Percentiles rank a stretch among this genome's conserved stretches.
Conservation (phyloP, 148 eudicot genomes). For the Vaccinium corymbosum region DNA sequence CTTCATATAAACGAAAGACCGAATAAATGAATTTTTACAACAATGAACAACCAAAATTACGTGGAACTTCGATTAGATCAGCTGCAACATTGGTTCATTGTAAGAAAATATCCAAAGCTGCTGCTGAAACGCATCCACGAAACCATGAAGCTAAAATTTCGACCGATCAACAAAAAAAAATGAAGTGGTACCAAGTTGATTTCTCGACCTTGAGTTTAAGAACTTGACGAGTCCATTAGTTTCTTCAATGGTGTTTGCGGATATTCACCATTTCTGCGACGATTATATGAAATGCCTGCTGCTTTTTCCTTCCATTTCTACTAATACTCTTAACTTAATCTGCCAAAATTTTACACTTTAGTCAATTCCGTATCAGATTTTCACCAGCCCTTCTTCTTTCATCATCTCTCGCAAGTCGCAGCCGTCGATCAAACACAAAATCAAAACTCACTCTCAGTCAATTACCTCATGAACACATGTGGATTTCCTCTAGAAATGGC, state of each 20-base stretch:
- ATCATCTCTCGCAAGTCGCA: neutral
- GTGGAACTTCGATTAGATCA: neutral
- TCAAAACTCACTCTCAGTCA: neutral
- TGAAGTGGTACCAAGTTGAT: neutral
- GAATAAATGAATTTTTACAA: neutral
- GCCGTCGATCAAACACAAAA: neutral
- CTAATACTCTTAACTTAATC: too few species aligned
- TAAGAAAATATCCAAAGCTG: constrained; percentile 3
- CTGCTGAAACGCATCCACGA: neutral
- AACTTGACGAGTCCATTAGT: neutral
- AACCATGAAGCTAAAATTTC: neutral
- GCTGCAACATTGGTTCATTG: neutral
- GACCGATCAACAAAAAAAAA: too few species aligned
- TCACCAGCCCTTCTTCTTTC: neutral
- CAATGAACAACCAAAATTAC: constrained; percentile 10
- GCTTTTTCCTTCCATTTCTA: neutral
- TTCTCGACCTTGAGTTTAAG: neutral
- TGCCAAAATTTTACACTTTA: too few species aligned
- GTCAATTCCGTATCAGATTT: neutral
- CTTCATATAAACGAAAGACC: neutral
- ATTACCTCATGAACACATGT: neutral
- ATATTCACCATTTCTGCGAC: constrained; percentile 5
- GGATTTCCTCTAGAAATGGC: neutral
- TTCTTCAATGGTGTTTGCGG: neutral
- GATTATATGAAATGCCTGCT: neutral